Conservation (phyloP, 2,329 filamentous ascomycete genomes). For the Mycocentrospora acerina region DNA sequence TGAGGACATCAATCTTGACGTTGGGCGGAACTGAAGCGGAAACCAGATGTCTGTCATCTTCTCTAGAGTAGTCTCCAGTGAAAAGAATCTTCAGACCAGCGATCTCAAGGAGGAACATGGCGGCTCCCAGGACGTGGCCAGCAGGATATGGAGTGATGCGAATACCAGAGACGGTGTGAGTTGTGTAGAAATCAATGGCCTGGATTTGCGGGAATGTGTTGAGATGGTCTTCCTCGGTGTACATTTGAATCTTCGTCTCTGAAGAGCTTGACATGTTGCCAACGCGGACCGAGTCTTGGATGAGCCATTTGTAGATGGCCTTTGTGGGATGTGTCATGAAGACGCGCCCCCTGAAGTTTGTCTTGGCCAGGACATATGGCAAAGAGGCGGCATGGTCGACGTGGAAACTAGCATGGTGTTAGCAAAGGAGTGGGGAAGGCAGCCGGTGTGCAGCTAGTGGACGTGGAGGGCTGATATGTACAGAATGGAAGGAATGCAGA, state of each 20-base stretch:
- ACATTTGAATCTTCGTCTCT: constrained; percentile 68
- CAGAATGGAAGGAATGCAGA: constrained; percentile 15
- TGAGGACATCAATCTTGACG: constrained; percentile 91
- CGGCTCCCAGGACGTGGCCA: constrained; percentile 94
- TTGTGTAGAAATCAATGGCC: constrained; percentile 97
- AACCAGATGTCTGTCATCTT: constrained; percentile 93
- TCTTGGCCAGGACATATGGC: constrained; percentile 95
- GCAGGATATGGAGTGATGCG: constrained; percentile 96
- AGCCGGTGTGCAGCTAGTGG: constrained; percentile 2
- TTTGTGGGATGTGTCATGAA: constrained; percentile 99
- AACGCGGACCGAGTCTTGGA: constrained; percentile 93
- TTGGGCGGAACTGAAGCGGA: constrained; percentile 87
- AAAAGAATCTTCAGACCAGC: constrained; percentile 96
- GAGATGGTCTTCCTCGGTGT: constrained; percentile 92
- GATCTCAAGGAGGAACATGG: constrained; percentile 98
- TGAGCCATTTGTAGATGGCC: constrained; percentile 99
- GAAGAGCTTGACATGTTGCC: constrained; percentile 67
- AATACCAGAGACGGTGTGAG: constrained; percentile 94
- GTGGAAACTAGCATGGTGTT: constrained; percentile 71
- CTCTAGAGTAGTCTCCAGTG: constrained; percentile 94
- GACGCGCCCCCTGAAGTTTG: constrained; percentile 92
- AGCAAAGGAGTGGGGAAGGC: constrained; percentile 12
- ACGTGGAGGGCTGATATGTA: constrained; percentile 18
- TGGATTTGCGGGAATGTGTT: constrained; percentile 94
- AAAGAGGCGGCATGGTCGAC: constrained; percentile 98